phyloP scores from a whole-genome alignment of 2,329 filamentous ascomycete species.

The Xylaria sp. region DNA sequence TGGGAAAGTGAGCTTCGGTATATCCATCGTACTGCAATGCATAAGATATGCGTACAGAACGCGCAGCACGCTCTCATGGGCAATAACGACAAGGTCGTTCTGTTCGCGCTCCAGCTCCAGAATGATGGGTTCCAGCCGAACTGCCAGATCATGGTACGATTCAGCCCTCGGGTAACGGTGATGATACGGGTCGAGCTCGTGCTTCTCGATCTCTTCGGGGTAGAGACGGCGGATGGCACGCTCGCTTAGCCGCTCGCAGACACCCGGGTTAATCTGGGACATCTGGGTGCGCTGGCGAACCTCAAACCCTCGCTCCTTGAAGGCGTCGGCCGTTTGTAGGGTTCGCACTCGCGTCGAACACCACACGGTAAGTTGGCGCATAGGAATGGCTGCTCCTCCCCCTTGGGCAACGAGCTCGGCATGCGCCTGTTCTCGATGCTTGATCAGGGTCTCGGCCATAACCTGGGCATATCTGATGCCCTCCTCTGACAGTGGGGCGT shows the following conservation, averaged over 20 bases:
- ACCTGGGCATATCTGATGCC: slow-evolving; percentile 84
- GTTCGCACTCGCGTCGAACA: slow-evolving; percentile 92
- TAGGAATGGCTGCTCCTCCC: slow-evolving; percentile 71
- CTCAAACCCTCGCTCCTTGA: slow-evolving; percentile 83
- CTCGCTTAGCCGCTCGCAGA: slow-evolving; percentile 94
- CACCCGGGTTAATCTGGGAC: slow-evolving; percentile 96
- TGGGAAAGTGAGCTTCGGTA: slow-evolving; percentile 91
- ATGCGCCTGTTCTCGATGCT: slow-evolving; percentile 85
- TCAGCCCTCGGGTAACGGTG: slow-evolving; percentile 95
- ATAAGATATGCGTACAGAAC: slow-evolving; percentile 98
- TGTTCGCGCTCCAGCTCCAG: slow-evolving; percentile 96
- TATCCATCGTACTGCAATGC: slow-evolving; percentile 96
- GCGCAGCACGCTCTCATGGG: slow-evolving; percentile 95
- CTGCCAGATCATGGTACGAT: slow-evolving; percentile 99
- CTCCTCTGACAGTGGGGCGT: slow-evolving; percentile 83
- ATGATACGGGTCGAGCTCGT: slow-evolving; percentile 94
- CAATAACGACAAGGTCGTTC: slow-evolving; percentile 97
- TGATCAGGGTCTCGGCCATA: slow-evolving; percentile 85
- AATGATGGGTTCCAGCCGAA: slow-evolving; percentile 96
- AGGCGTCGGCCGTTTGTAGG: slow-evolving; percentile 85
- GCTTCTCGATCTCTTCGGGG: slow-evolving; percentile 90
- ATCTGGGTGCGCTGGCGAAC: slow-evolving; percentile 94
- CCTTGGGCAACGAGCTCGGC: slow-evolving; percentile 74
- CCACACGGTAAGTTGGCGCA: slow-evolving; percentile 90
- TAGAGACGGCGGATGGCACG: slow-evolving; percentile 81